Base-by-base conservation (phyloP, 345 rosid genomes). In the Pelargonium nanum region DNA sequence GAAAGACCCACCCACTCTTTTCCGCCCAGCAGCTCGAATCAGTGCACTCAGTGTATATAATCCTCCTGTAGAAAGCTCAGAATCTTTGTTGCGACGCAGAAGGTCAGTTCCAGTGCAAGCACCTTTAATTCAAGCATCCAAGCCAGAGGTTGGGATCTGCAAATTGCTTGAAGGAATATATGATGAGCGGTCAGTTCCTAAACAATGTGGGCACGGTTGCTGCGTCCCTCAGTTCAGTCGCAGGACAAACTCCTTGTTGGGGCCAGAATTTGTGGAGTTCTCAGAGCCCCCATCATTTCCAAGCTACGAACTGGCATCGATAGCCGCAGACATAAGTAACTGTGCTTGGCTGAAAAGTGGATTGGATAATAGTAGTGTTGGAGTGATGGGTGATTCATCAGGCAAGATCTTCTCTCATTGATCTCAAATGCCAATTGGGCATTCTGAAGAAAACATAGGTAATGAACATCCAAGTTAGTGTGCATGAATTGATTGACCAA, bases 301-400 rank as follows among this genome's bases (percentile, higher is more conserved):
- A 24, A 85, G 78, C 65, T 83, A 71, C 52, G 95, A 90, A 66
- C 75, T 90, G 83, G 93, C 93, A 61, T 77, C 91, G 19, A 78
- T 87, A 66, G 84, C 88, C 40, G 77, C 93, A 19, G 91, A 87
- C 52, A 87, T 87, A 64, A 85, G 96, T 68, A 87, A 83, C 64
- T 74, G 80, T 19, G 97, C 93, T 58, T 91, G 94, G 97, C 71
- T 87, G 51, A 84, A 80, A 67, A 87, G 96, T 57, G 95, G 95
- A 32, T 70, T 90, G 75, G 86, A 85, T 61, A 82, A 75, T 70
- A 79, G 76, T 34, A 81, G 69, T 65, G 72, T 74, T 22, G 62
- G 62, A 67, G 70, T 55, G 22, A 78, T 75, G 82, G 85, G 76
- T 58, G 80, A 76, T 62, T 67, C 78, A n/a, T 68, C 70, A 60